Evolutionary conservation across 495 filamentous ascomycete species (phyloP).

Genomic region (Aspergillus taichungensis): DNA sequence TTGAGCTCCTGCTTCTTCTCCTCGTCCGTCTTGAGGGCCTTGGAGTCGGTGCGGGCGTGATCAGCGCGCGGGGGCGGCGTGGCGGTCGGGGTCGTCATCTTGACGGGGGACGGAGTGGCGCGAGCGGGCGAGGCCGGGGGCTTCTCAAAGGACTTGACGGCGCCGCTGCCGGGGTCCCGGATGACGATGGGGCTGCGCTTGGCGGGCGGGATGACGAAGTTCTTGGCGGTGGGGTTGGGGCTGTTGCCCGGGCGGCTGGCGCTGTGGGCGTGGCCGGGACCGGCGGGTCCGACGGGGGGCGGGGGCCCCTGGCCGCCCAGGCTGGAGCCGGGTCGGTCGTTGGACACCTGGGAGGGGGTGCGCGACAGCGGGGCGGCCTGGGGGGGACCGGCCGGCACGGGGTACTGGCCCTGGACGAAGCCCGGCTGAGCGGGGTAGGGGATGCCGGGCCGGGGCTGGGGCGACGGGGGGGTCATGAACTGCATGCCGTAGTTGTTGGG

Average conservation of each 20-base stretch:
- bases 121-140: conserved; percentile 46
- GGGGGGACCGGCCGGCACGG: conserved; percentile 41
- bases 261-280: conserved; percentile 49
- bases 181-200: conserved; percentile 69
- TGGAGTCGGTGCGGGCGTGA: conserved; percentile 51
- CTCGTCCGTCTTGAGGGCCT: conserved; percentile 54
- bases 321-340: conserved; percentile 71
- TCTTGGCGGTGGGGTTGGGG: conserved; percentile 37
- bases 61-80: conserved; percentile 54
- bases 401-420: conserved; percentile 43
- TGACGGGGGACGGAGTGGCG: conserved; percentile 48
- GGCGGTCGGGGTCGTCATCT: conserved; percentile 54
- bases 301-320: conserved; percentile 50
- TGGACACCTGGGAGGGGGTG: conserved; percentile 70
- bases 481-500: conserved; percentile 42
- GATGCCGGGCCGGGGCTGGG: conserved; percentile 46
- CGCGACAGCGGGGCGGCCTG: conserved; percentile 68
- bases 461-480: conserved; percentile 42
- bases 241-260: conserved; percentile 48
- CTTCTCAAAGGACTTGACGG: conserved; percentile 50
- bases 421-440: conserved; percentile 37
- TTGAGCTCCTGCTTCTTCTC: conserved; percentile 63
- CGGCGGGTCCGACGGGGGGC: conserved; percentile 49
- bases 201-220: conserved; percentile 45
- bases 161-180: conserved; percentile 67